phyloP scores from a whole-genome alignment of 257 asterid genomes.

The Solanum habrochaites region DNA sequence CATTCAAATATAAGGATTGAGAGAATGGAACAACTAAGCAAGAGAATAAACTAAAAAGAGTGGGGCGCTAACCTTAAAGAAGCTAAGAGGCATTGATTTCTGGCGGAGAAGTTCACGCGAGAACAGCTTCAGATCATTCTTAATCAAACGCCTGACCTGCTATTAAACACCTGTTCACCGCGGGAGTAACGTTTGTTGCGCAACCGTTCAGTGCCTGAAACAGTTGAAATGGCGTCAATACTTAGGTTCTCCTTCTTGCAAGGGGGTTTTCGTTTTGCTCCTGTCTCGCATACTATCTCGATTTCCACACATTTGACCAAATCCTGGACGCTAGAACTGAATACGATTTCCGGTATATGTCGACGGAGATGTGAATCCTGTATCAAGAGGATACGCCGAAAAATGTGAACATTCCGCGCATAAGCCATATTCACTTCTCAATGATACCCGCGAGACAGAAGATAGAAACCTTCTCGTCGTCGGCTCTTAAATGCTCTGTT shows the following conservation, averaged over 20 bases:
- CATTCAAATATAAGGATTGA: too few relatives aligned
- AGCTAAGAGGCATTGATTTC: conserved; percentile 50
- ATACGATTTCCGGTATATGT: neutral
- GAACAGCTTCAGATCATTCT: conserved; percentile 67
- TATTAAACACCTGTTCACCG: conserved; percentile 22
- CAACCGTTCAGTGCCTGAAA: conserved; percentile 58
- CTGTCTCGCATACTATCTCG: conserved; percentile 43
- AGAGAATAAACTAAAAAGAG: neutral
- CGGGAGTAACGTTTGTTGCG: conserved; percentile 3
- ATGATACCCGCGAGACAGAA: neutral
- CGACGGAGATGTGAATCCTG: neutral
- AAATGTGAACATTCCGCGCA: neutral
- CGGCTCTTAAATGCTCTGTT: neutral
- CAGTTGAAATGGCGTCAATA: conserved; percentile 61
- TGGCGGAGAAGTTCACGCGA: conserved; percentile 70
- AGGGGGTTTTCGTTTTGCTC: conserved; percentile 66
- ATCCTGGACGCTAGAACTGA: neutral
- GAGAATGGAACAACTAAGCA: neutral
- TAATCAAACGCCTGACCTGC: conserved; percentile 46
- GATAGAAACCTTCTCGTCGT: neutral
- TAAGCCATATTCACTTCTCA: neutral
- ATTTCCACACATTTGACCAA: neutral
- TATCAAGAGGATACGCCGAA: neutral
- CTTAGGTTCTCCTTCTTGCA: conserved; percentile 61
- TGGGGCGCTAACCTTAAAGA: conserved; percentile 40